These are phyloP conservation scores for Alternaria sp. DNA, from an alignment of 2,329 filamentous ascomycete species.

Conservation along the genomic window DNA sequence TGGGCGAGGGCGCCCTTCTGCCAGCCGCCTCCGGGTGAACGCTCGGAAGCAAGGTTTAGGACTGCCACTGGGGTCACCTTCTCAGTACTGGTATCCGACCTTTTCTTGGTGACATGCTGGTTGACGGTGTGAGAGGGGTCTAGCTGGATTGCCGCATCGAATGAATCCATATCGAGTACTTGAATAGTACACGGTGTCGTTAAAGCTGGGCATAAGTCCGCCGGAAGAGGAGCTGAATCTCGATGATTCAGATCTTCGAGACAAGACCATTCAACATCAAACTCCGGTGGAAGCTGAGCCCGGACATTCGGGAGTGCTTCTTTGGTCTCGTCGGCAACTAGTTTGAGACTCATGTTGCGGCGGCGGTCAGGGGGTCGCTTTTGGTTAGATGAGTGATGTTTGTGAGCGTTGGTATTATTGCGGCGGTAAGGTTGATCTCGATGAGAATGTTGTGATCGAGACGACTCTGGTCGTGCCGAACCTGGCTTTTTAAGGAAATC, in stretches of 20 bases:
- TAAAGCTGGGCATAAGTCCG: constrained; percentile 34
- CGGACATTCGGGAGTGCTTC: constrained; percentile 33
- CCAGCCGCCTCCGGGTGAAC: constrained; percentile 70
- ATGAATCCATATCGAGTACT: constrained; percentile 45
- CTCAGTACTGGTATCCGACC: not conserved
- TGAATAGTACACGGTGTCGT: constrained; percentile 33
- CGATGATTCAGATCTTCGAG: constrained; percentile 20
- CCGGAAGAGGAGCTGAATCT: constrained; percentile 25
- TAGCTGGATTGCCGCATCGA: constrained; percentile 43
- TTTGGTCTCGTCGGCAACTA: constrained; percentile 38
- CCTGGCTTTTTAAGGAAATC: constrained; percentile 26
- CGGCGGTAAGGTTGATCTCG: constrained; percentile 28
- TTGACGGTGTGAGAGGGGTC: constrained; percentile 28
- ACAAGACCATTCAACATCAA: constrained; percentile 30
- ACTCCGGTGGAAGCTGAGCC: constrained; percentile 17
- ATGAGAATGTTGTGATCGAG: constrained; percentile 19
- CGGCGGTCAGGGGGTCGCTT: constrained; percentile 27
- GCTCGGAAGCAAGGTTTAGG: constrained; percentile 71
- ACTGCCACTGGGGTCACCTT: constrained; percentile 59
- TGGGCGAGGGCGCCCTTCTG: constrained; percentile 68
- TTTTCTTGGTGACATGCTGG: constrained; percentile 11
- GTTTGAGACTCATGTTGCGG: constrained; percentile 34
- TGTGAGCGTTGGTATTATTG: constrained; percentile 10
- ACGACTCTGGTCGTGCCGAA: constrained; percentile 8
- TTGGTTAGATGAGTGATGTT: not conserved